Conservation (phyloP, 306 rosid genomes). For the Lathyrus oleraceus region DNA sequence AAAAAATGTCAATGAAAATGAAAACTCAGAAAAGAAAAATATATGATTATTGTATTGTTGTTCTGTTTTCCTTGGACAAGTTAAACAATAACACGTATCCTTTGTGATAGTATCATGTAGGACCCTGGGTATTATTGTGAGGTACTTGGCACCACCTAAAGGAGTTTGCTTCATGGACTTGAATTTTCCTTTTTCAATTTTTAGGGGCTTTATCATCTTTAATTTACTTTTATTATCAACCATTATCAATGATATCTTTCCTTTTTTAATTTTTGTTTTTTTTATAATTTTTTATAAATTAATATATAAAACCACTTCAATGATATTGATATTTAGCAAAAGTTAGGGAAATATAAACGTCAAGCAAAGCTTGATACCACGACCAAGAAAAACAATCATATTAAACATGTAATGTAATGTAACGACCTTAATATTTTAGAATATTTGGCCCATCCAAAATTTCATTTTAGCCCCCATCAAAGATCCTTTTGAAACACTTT, state of each 20-base stretch:
- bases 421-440: no score
- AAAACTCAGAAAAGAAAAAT: not conserved
- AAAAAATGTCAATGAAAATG: not conserved
- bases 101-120: constrained; percentile 12
- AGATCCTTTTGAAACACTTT: no score
- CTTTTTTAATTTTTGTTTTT: no score
- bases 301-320: not conserved
- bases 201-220: constrained; percentile 23
- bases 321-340: not conserved
- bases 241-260: not conserved
- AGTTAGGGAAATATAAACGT: not conserved
- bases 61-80: constrained; percentile 30
- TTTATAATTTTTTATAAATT: no score
- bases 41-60: constrained; percentile 2
- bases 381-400: not conserved
- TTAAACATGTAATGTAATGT: not conserved
- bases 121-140: constrained; percentile 26
- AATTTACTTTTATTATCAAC: not conserved
- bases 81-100: constrained; percentile 29
- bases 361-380: not conserved
- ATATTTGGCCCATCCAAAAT: no score
- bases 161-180: constrained; percentile 30
- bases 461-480: no score
- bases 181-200: not conserved
- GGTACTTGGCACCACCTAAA: constrained; percentile 39